These are phyloP conservation scores for Candolleomyces aberdarensis DNA, from an alignment of 768 basidiomycete genomes.

Conservation along the genomic window DNA sequence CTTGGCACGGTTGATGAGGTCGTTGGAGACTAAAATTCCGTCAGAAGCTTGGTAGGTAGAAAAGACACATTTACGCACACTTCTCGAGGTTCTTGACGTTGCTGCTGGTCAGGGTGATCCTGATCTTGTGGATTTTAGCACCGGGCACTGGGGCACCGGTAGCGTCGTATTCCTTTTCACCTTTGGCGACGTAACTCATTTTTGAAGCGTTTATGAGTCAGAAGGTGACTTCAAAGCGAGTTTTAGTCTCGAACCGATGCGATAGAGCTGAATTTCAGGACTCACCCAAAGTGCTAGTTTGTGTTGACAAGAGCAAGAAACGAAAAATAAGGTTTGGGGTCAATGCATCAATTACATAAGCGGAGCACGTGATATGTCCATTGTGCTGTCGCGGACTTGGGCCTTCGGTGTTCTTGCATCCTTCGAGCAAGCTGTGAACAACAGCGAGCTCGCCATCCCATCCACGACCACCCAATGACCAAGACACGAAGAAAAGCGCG, in stretches of 20 bases:
- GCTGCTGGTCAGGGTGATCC: constrained; percentile 97
- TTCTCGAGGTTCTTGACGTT: constrained; percentile 99
- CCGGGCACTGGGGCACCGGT: constrained; percentile 80
- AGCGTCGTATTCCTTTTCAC: constrained; percentile 96
- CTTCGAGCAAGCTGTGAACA: constrained; percentile 31
- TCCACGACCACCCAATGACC: constrained; percentile 27
- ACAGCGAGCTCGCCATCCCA: constrained; percentile 28
- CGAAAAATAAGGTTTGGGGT: constrained; percentile 36
- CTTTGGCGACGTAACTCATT: constrained; percentile 99
- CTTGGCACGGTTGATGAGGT: constrained; percentile 98
- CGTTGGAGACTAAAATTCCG: constrained; percentile 75
- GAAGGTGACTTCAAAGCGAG: constrained; percentile 62
- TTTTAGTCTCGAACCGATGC: not conserved
- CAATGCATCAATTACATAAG: constrained; percentile 25
- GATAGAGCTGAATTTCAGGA: constrained; percentile 9
- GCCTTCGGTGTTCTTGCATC: constrained; percentile 6
- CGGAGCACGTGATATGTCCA: constrained; percentile 23
- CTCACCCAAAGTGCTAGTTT: constrained; percentile 46
- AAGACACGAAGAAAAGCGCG: constrained; percentile 65
- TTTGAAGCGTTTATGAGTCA: constrained; percentile 58
- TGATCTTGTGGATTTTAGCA: constrained; percentile 97
- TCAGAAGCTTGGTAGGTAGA: constrained; percentile 17
- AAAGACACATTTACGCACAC: constrained; percentile 46
- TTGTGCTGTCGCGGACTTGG: constrained; percentile 14
- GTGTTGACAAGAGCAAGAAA: constrained; percentile 32